phyloP scores from a whole-genome alignment of 1,139 yeast species.

The Pneumocystis murina region DNA sequence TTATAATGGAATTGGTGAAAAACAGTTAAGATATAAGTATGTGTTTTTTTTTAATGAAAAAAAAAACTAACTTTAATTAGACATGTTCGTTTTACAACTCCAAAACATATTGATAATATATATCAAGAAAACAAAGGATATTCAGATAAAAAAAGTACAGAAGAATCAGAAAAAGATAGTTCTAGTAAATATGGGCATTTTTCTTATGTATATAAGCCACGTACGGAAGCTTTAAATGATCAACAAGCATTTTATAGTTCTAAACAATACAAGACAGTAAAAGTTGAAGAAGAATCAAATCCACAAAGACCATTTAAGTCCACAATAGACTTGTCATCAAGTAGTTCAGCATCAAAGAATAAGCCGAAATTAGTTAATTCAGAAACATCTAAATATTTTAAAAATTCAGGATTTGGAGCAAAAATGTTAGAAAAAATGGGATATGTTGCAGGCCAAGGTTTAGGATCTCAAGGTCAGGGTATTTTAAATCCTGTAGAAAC shows the following conservation, averaged over 20 bases:
- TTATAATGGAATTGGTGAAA: not conserved
- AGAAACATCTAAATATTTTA: conserved; percentile 8
- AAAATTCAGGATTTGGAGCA: conserved; percentile 73
- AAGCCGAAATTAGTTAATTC: conserved; percentile 10
- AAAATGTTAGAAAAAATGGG: conserved; percentile 72
- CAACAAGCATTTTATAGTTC: not conserved
- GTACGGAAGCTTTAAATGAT: no score
- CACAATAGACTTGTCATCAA: not conserved
- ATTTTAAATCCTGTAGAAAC: conserved; percentile 67
- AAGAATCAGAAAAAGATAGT: not conserved
- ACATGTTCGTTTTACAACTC: not conserved
- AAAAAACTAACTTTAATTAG: conserved; percentile 4
- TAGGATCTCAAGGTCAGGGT: conserved; percentile 60
- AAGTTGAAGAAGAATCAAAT: not conserved
- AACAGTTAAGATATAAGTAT: conserved; percentile 13
- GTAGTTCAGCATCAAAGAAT: conserved; percentile 6
- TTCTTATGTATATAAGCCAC: not conserved
- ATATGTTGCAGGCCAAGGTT: conserved; percentile 64
- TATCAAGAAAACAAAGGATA: not conserved
- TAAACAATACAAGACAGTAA: not conserved
- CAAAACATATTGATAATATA: not conserved
- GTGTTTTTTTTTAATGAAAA: conserved; percentile 9
- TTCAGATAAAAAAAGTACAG: not conserved
- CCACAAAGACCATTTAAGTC: not conserved
- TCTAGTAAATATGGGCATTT: not conserved